Percentiles rank a stretch among this genome's conserved stretches.
phyloP scores from a whole-genome alignment of 2,329 filamentous ascomycete species.

The Purpureocillium lavendulum region DNA sequence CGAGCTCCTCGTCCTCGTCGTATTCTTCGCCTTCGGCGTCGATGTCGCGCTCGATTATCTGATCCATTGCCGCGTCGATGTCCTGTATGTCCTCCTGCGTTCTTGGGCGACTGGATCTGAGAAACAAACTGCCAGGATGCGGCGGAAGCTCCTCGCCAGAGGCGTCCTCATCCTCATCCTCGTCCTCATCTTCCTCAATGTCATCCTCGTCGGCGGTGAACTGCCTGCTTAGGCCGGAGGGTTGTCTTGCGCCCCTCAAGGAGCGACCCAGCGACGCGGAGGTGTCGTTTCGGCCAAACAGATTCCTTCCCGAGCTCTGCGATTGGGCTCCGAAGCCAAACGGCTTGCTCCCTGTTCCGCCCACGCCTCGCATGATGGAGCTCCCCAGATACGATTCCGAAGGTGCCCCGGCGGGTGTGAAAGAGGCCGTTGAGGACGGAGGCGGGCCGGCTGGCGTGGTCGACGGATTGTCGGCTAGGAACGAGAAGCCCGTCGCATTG shows the following conservation, averaged over 20 bases:
- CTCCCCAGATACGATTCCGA: slow-evolving; percentile 46
- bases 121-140: slow-evolving; percentile 23
- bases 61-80: slow-evolving; percentile 26
- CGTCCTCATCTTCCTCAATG: slow-evolving; percentile 20
- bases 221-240: slow-evolving; percentile 42
- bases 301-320: slow-evolving; percentile 21
- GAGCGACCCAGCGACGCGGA: slow-evolving; percentile 40
- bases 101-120: slow-evolving; percentile 12
- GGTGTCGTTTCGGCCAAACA: slow-evolving; percentile 27
- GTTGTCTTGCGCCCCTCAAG: slow-evolving; percentile 32
- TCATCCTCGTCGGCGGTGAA: slow-evolving; percentile 25
- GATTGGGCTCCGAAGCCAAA: slow-evolving; percentile 28
- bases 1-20: slow-evolving; percentile 30
- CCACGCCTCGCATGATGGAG: slow-evolving; percentile 39
- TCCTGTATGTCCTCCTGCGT: slow-evolving; percentile 11
- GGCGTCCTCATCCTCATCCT: slow-evolving; percentile 20
- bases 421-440: slow-evolving; percentile 43
- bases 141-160: slow-evolving; percentile 19
- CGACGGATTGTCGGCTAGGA: slow-evolving; percentile 36
- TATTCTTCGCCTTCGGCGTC: slow-evolving; percentile 27
- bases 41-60: slow-evolving; percentile 26
- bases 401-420: slow-evolving; percentile 48
- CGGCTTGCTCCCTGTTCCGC: slow-evolving; percentile 23
- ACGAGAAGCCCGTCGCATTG: slow-evolving; percentile 24
- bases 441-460: slow-evolving; percentile 46